Conservation (phyloP, 805 yeast genomes). For the Candida golubevii region DNA sequence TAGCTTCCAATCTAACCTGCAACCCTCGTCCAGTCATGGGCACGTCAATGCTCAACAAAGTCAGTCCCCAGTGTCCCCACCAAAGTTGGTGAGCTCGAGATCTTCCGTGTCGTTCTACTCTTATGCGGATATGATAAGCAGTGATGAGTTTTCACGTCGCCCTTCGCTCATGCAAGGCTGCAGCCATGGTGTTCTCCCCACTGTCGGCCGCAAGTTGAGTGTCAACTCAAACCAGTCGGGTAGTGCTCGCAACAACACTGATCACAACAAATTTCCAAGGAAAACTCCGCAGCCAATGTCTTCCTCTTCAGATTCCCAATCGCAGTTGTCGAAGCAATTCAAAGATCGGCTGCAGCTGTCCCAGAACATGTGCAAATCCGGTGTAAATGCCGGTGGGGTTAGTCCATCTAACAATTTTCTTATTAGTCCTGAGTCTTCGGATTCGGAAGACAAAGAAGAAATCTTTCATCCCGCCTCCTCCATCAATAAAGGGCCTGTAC, state of each 20-base stretch:
- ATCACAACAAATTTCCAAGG: constrained; percentile 10
- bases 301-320: constrained; percentile 8
- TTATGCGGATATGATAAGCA: constrained; percentile 73
- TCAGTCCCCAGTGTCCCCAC: constrained; percentile 36
- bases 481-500: constrained; percentile 2
- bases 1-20: constrained; percentile 2
- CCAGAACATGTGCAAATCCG: not conserved
- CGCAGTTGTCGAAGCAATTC: constrained; percentile 26
- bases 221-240: constrained; percentile 15
- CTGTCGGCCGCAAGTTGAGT: constrained; percentile 20
- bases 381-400: not conserved
- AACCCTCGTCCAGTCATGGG: constrained; percentile 1
- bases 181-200: constrained; percentile 32
- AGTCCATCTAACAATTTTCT: constrained; percentile 14
- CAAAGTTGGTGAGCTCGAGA: constrained; percentile 31
- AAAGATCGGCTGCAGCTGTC: constrained; percentile 3
- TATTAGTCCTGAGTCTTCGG: constrained; percentile 26
- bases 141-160: constrained; percentile 62
- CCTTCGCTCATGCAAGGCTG: constrained; percentile 47
- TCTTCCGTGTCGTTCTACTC: constrained; percentile 56
- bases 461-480: constrained; percentile 6
- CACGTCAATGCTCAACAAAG: constrained; percentile 8
- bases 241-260: constrained; percentile 4
- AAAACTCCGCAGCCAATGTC: constrained; percentile 7
- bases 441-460: constrained; percentile 18